Conservation (phyloP, 1,139 yeast species). For the Kodamaea arcana region DNA sequence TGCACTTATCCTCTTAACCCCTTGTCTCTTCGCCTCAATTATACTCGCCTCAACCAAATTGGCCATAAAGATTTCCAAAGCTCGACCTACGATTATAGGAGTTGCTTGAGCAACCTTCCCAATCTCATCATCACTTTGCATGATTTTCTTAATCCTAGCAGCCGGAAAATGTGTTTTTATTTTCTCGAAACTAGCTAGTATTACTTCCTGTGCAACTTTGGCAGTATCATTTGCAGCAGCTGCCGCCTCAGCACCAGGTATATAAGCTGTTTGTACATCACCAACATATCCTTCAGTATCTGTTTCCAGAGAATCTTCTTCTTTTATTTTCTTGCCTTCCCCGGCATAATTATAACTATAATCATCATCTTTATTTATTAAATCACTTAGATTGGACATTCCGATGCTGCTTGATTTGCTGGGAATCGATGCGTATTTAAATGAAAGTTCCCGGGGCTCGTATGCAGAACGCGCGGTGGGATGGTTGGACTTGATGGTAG, state of each 20-base stretch:
- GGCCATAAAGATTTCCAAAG: slow-evolving; percentile 87
- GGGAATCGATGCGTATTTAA: neutral
- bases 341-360: slow-evolving; percentile 13
- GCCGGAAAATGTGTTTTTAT: slow-evolving; percentile 96
- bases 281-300: neutral
- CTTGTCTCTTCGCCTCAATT: slow-evolving; percentile 69
- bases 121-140: slow-evolving; percentile 97
- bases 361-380: slow-evolving; percentile 17
- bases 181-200: slow-evolving; percentile 37
- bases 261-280: neutral
- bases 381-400: slow-evolving; percentile 17
- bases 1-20: slow-evolving; percentile 79
- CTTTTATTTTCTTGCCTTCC: slow-evolving; percentile 3
- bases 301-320: neutral
- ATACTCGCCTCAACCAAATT: slow-evolving; percentile 83
- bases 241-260: slow-evolving; percentile 1
- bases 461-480: too few relatives aligned
- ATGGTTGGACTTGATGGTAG: too few relatives aligned
- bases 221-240: slow-evolving; percentile 4
- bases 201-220: slow-evolving; percentile 25
- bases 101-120: slow-evolving; percentile 99
- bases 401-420: slow-evolving; percentile 1
- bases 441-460: neutral
- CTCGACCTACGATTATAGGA: slow-evolving; percentile 93
- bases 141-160: slow-evolving; percentile 90